Conservation (phyloP, 176 grass and related monocot genomes). For the Lolium rigidum region DNA sequence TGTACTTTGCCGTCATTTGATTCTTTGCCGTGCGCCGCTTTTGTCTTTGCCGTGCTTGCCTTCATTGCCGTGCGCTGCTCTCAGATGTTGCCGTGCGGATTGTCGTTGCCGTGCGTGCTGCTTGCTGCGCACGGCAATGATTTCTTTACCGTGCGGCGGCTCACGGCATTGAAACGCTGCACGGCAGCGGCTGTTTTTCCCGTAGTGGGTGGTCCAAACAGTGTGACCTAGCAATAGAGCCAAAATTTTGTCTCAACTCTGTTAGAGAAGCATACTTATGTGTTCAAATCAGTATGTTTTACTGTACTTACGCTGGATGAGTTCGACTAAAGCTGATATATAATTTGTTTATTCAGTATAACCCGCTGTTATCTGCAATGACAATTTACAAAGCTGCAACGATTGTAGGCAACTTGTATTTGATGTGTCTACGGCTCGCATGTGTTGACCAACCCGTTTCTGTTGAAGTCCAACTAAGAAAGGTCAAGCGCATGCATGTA, state of each 20-base stretch:
- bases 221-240: not conserved
- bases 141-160: too few species aligned
- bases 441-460: slow-evolving; percentile 13
- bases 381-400: not conserved
- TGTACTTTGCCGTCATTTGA: too few species aligned
- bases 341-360: not conserved
- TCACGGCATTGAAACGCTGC: too few species aligned
- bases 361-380: not conserved
- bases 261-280: not conserved
- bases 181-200: too few species aligned
- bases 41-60: too few species aligned
- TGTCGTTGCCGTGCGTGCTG: too few species aligned
- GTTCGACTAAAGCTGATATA: too few species aligned
- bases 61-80: too few species aligned
- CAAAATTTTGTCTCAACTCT: too few species aligned
- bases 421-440: not conserved
- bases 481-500: not conserved
- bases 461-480: slow-evolving; percentile 2
- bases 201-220: not conserved
- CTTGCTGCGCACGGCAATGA: too few species aligned
- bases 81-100: too few species aligned
- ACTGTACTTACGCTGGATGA: not conserved
- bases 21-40: too few species aligned
- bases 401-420: not conserved
- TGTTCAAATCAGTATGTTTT: not conserved